A percentile compares a stretch with the other conserved stretches of the same genome.
phyloP scores from a whole-genome alignment of 495 filamentous ascomycete species.

The Friedmanniomyces simplex region DNA sequence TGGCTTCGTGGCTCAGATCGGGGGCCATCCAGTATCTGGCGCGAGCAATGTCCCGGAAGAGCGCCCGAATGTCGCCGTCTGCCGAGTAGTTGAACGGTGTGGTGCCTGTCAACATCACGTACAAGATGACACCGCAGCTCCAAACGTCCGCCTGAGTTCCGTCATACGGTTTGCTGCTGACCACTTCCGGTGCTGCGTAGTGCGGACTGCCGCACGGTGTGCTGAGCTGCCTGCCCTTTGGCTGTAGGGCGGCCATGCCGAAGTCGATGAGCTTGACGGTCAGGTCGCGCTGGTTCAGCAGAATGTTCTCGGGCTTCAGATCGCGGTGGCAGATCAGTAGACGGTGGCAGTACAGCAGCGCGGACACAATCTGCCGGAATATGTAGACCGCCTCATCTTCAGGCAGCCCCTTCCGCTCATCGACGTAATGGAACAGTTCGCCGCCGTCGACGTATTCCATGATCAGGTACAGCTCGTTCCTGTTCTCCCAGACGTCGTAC shows the following conservation, averaged over 20 bases:
- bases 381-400: constrained; percentile 74
- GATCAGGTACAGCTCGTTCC: constrained; percentile 87
- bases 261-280: constrained; percentile 93
- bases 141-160: constrained; percentile 83
- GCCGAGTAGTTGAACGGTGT: constrained; percentile 56
- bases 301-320: constrained; percentile 93
- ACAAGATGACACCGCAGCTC: constrained; percentile 90
- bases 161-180: constrained; percentile 59
- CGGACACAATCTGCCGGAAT: constrained; percentile 90
- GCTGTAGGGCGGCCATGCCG: constrained; percentile 92
- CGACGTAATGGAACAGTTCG: constrained; percentile 79
- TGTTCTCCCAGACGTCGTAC: constrained; percentile 94
- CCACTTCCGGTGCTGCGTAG: constrained; percentile 88
- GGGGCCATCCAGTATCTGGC: constrained; percentile 64
- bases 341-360: constrained; percentile 79
- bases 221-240: constrained; percentile 58
- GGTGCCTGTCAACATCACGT: constrained; percentile 64
- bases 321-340: constrained; percentile 94
- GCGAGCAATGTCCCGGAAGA: constrained; percentile 56
- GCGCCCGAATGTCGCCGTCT: constrained; percentile 51
- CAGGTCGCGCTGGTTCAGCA: constrained; percentile 53
- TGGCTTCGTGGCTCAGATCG: constrained; percentile 57
- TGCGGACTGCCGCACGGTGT: constrained; percentile 95
- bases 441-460: constrained; percentile 90
- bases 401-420: constrained; percentile 49